Evolutionary conservation across 352 stramenopile species (phyloP), one percentile per base, ranked within the genome.

Genomic region (Pythium graminicola): DNA sequence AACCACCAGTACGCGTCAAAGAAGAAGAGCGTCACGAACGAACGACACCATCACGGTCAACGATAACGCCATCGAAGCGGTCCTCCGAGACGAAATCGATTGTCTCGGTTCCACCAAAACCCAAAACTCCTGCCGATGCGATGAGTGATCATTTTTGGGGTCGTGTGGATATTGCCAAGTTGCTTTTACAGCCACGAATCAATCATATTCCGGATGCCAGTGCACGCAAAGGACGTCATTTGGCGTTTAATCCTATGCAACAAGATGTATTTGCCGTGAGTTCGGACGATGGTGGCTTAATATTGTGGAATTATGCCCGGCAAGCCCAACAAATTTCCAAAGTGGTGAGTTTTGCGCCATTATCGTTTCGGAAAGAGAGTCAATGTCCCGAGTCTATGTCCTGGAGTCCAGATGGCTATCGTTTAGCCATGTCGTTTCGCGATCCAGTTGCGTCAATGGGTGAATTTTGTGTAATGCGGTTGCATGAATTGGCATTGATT

Each of bases 81-180:
- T 50, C 36, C 8, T 19, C 24, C 32, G 40, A 24, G 3, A 24
- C 53, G n/a, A 28, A 19, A 24, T 19, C 24, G 20, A 26, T 38
- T 14, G 2, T 19, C 7, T 29, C 14, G 22, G 13, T 24, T n/a
- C n/a, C n/a, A n/a, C n/a, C n/a, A n/a, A n/a, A n/a, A n/a, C n/a
- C n/a, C n/a, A n/a, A n/a, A 14, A 22, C 62, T 5, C 61, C 65
- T 1, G 64, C 80, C 27, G 53, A 73, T 8, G 59, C 67, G 16
- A 75, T 77, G 63, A 76, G 70, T 3, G 82, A 93, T 53, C 44
- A 85, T 41, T 92, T 94, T 52, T 92, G 81, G 81, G 74, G 78
- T 24, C 81, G 76, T 26, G 76, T 76, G 7, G 57, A 68, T 11
- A 72, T 66, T 4, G 65, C 75, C 17, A 90, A 94, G 55, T 57